Base-by-base conservation (phyloP, 2,329 filamentous ascomycete species). In the Aspergillus puulaauensis region DNA sequence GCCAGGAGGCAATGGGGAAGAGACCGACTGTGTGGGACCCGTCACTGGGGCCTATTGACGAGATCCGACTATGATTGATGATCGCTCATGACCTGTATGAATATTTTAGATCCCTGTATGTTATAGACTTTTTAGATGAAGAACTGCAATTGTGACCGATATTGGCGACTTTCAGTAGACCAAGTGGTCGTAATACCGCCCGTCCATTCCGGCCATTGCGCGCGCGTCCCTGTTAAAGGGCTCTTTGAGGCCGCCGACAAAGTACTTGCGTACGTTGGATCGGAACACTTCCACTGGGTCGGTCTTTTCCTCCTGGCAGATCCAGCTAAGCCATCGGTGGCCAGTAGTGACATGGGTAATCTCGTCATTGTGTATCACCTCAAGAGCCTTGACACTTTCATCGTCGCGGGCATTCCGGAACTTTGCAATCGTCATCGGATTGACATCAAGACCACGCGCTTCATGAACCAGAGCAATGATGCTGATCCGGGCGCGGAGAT, bases 271-370 rank as follows among this genome's bases (percentile, higher is more conserved):
- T 14, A 80, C 78, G 57, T 77, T 79, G 43, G 60, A 60, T 4
- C 78, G 72, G 63, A 80, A 80, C 4, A 80, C 75, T 44, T 77
- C 68, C 4, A 80, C 75, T 0, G 78, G 75, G 56, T 80, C 76
- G 0, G 75, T 77, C 12, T 68, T 72, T 64, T 80, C 78, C 46
- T 79, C 73, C 31, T 73, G 67, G 50, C 78, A 80, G 21, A 80
- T 79, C 78, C 78, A 80, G 2, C 70, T 76, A 40, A 80, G 56
- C 78, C 78, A 80, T 35, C 78, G 66, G 57, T 80, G 77, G 4
- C 78, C 78, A 4, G 78, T 79, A 0, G 78, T 80, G 19, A 80
- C 78, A 60, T 80, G 78, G 0, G 78, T 80, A 43, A 80, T 79
- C 61, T 80, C 78, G 45, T 80, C 78, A 50, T 79, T 79, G 52